Evolutionary conservation across 257 asterid species (phyloP), one percentile per base, ranked within the genome.

Genomic region (Przewalskia tangutica): DNA sequence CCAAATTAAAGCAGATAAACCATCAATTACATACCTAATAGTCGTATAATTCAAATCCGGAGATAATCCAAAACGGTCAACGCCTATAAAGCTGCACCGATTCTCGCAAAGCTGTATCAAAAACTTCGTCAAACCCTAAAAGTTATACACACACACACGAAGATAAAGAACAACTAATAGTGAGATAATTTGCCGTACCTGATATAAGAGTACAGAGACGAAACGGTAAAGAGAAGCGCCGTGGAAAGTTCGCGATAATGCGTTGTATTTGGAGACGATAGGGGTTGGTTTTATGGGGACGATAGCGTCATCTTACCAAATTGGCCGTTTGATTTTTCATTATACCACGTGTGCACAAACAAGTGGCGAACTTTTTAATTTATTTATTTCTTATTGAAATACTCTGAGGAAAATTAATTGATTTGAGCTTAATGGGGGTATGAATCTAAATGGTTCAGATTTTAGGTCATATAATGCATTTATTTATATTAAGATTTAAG

Each of bases 321-420:
- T 48, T 65, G 83, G 56, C 77, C 87, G 77, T 67, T 83, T 63
- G 60, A 81, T 83, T 80, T 38, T 40, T 7, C 23, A 20, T 48
- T 73, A 55, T 71, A 63, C 79, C 81, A 9, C 2, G 9, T 44
- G 2, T 32, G 70, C 78, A 75, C 68, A 27, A 16, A 44, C 42
- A 2, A 48, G 42, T 73, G 79, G 79, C 8, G 3, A 0, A 0
- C 1, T 4, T 23, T 12, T 1, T 12, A 27, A 27, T 5, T 23
- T 6, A 58, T 77, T 82, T 88, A 80, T 46, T 16, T 23, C 12
- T 11, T 9, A 8, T 5, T 18, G 23, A 60, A 60, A 60, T 60
- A 20, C 32, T 18, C 23, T 1, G 66, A 6, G 5, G 67, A 62
- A 32, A 62, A 5, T 62, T 62, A 62, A 46, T 62, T 60, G 67